Base-by-base conservation (phyloP, 345 rosid species). In the Hibiscus mutabilis region DNA sequence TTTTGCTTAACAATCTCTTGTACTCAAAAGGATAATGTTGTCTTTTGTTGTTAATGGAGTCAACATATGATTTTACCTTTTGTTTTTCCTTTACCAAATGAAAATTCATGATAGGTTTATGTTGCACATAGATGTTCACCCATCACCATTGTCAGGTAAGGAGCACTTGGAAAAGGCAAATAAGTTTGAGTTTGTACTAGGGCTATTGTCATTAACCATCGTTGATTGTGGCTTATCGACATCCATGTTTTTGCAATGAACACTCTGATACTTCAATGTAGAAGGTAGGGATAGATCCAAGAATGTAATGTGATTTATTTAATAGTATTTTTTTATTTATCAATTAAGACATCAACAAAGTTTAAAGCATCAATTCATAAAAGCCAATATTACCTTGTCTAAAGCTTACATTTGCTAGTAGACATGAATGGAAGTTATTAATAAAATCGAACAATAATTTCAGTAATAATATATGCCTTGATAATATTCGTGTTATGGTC, bases 151-250 rank as follows among this genome's bases (percentile, higher is more conserved):
- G 59, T 82, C 84, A 10, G 86, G 85, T 69, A 75, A 82, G 76
- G 88, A 86, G 58, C 82, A 79, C 21, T 49, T 71, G 71, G 93
- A 87, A 86, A 87, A 85, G 83, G 81, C 84, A 35, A 84, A 79
- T 49, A 87, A 83, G 78, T 78, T 88, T 60, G 79, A 82, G 68
- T 91, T 83, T 82, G 88, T 87, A 78, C 93, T 82, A 83, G 87
- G 84, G 73, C 69, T 91, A 25, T 65, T 88, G 60, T 74, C 80
- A 53, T 89, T 93, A 65, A 83, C 89, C 71, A 79, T 89, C 75
- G 65, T 87, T 22, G 82, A 74, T 60, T 81, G 83, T 33, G 74
- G 33, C 71, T 74, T 75, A 37, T 87, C 57, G 5, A n/a, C 25
- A 58, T 27, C 18, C 9, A 25, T 60, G 58, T 59, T 58, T 14